Evolutionary conservation across 2,329 filamentous ascomycete species (phyloP).

Genomic region (Dissoconium aciculare): DNA sequence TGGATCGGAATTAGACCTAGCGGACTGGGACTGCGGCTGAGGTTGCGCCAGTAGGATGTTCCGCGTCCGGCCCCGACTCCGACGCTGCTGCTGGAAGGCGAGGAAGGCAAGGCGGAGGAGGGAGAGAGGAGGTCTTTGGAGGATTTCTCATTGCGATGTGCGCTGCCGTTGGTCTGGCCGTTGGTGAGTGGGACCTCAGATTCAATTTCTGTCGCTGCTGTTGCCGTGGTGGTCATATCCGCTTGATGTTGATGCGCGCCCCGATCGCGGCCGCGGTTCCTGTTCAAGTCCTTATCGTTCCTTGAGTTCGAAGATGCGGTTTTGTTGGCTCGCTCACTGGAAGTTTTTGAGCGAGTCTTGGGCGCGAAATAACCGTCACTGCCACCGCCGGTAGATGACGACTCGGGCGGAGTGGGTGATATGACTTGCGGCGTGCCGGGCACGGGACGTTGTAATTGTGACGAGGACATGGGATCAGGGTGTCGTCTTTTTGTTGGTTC

Average conservation of each 20-base stretch:
- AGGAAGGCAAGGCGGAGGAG: conserved; percentile 16
- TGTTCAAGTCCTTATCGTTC: conserved; percentile 36
- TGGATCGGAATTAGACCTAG: conserved; percentile 92
- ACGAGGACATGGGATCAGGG: too few relatives aligned
- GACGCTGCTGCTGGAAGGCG: too few relatives aligned
- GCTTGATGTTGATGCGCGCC: conserved; percentile 40
- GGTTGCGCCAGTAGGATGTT: conserved; percentile 68
- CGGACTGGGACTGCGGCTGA: conserved; percentile 83
- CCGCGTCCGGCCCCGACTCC: conserved; percentile 51
- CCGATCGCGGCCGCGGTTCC: conserved; percentile 56
- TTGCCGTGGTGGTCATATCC: conserved; percentile 14
- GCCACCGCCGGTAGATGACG: conserved; percentile 43
- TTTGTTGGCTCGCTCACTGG: conserved; percentile 44
- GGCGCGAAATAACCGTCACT: conserved; percentile 54
- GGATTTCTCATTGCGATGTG: too few relatives aligned
- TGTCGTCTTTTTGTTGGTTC: too few relatives aligned
- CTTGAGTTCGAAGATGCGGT: conserved; percentile 34
- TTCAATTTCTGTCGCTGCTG: conserved; percentile 12
- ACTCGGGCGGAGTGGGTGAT: conserved; percentile 71
- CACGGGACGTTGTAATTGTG: conserved; percentile 42
- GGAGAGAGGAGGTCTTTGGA: conserved; percentile 20
- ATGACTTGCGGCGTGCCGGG: conserved; percentile 77
- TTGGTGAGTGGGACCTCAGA: conserved; percentile 14
- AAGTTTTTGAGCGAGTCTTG: conserved; percentile 59
- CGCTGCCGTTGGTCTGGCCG: conserved; percentile 9